phyloP scores from a whole-genome alignment of 2,329 filamentous ascomycete species.

The Aspergillus sp. region DNA sequence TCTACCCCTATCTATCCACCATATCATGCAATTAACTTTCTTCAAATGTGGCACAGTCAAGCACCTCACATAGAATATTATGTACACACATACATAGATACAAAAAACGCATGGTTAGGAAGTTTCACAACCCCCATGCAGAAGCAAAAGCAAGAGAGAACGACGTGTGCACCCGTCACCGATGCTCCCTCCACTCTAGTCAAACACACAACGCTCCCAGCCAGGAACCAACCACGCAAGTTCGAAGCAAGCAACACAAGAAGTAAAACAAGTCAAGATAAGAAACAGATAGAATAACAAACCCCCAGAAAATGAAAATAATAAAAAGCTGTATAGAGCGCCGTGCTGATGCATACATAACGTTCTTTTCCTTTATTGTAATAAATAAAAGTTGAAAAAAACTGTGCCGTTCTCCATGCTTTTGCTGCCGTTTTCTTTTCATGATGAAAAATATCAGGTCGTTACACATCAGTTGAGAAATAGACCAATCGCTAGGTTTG shows the following conservation, averaged over 20 bases:
- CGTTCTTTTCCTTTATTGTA: slow-evolving; percentile 3
- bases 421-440: slow-evolving; percentile 14
- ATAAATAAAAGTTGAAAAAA: not conserved
- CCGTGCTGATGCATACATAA: slow-evolving; percentile 23
- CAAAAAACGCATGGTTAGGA: not conserved
- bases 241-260: slow-evolving; percentile 1
- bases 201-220: slow-evolving; percentile 7
- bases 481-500: slow-evolving; percentile 1
- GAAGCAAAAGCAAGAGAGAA: not conserved
- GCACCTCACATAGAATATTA: slow-evolving; percentile 11
- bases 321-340: slow-evolving; percentile 15
- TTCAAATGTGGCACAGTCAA: not conserved
- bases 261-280: not conserved
- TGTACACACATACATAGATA: slow-evolving; percentile 17
- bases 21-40: not conserved
- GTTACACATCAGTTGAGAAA: slow-evolving; percentile 15
- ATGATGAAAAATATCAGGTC: slow-evolving; percentile 19
- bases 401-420: slow-evolving; percentile 14
- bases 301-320: not conserved
- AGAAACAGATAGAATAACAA: slow-evolving; percentile 5
- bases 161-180: not conserved
- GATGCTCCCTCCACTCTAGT: slow-evolving; percentile 6
- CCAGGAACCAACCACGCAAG: not conserved
- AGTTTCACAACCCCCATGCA: not conserved
- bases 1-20: too few species aligned